phyloP scores from a whole-genome alignment of 176 grass and related monocot species.

The Cenchrus fungigraminus region DNA sequence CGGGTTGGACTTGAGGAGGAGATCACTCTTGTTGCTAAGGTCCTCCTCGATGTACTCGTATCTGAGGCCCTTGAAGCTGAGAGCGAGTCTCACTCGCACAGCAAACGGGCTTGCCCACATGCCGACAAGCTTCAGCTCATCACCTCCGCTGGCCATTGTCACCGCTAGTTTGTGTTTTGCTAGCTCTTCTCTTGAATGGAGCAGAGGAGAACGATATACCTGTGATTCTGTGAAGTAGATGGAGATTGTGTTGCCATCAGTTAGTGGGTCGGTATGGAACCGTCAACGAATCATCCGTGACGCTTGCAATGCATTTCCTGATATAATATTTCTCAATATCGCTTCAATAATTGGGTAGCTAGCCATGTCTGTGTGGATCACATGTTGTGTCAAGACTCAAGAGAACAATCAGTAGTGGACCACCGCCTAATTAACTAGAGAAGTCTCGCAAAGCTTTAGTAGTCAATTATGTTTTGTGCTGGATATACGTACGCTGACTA shows the following conservation, averaged over 20 bases:
- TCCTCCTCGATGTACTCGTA: constrained; percentile 46
- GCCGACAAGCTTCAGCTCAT: constrained; percentile 42
- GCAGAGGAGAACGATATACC: neutral
- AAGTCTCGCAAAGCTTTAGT: neutral
- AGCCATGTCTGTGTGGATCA: neutral
- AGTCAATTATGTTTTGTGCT: too few species aligned
- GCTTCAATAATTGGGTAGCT: neutral
- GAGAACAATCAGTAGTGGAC: neutral
- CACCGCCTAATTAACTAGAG: neutral
- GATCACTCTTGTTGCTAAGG: constrained; percentile 54
- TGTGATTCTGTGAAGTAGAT: too few species aligned
- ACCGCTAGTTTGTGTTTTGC: too few species aligned
- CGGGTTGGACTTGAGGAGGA: constrained; percentile 57
- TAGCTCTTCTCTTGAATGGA: too few species aligned
- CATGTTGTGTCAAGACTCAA: too few species aligned
- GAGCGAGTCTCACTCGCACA: constrained; percentile 27
- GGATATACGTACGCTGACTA: too few species aligned
- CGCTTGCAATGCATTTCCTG: neutral
- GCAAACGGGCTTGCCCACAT: constrained; percentile 21
- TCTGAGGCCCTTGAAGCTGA: constrained; percentile 51
- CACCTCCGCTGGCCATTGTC: neutral
- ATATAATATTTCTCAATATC: neutral
- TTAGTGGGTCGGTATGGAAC: neutral
- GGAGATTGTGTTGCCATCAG: neutral
- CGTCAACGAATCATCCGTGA: neutral